Conservation (phyloP, 768 basidiomycete species). For the Lentinula sp. region DNA sequence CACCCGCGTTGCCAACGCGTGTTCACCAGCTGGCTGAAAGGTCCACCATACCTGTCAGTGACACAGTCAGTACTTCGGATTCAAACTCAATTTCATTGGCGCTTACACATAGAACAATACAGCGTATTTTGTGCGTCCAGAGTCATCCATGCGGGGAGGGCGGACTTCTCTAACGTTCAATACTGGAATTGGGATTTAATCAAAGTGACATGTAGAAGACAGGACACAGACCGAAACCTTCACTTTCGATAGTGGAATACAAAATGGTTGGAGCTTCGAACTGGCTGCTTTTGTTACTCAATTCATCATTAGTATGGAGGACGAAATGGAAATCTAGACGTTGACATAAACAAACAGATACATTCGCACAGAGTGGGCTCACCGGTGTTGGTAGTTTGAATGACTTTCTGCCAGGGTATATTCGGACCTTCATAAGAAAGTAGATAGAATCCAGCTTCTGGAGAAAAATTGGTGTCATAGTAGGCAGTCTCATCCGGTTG, state of each 20-base stretch:
- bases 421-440: constrained; percentile 75
- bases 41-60: constrained; percentile 76
- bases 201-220: background rate
- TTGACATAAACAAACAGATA: background rate
- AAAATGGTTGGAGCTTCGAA: constrained; percentile 70
- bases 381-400: constrained; percentile 46
- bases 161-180: constrained; percentile 88
- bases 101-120: constrained; percentile 84
- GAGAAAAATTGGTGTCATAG: constrained; percentile 74
- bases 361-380: constrained; percentile 7
- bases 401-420: constrained; percentile 82
- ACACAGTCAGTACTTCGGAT: background rate
- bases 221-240: constrained; percentile 67
- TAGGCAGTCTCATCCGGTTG: constrained; percentile 33
- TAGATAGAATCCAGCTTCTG: constrained; percentile 79
- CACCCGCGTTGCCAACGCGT: constrained; percentile 68
- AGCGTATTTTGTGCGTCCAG: constrained; percentile 94
- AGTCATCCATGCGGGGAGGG: constrained; percentile 89
- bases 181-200: constrained; percentile 36
- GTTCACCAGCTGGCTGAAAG: constrained; percentile 74
- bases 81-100: background rate
- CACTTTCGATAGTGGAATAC: constrained; percentile 68
- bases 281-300: constrained; percentile 57
- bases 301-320: constrained; percentile 63
- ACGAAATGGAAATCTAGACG: constrained; percentile 52